phyloP scores from a whole-genome alignment of 2,329 filamentous ascomycete species.

The Exophiala viscosa region DNA sequence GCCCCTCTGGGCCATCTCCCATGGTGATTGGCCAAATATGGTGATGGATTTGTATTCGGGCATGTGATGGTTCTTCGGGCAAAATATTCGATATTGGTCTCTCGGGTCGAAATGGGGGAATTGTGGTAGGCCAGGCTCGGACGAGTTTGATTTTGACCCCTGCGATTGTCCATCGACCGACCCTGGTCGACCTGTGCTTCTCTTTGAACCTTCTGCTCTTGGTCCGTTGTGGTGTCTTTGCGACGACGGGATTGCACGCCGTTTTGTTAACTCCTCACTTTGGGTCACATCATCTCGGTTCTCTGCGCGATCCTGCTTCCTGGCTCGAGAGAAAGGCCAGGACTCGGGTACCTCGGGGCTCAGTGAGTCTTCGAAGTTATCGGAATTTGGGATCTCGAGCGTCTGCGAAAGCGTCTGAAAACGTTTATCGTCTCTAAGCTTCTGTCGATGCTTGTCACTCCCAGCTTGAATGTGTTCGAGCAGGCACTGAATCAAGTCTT shows the following conservation, averaged over 20 bases:
- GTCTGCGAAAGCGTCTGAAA: slow-evolving; percentile 1
- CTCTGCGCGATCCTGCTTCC: neutral
- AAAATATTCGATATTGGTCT: slow-evolving; percentile 9
- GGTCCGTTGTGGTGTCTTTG: neutral
- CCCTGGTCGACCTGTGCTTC: neutral
- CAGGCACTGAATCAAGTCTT: slow-evolving; percentile 5
- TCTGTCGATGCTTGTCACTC: neutral
- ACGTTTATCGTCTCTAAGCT: neutral
- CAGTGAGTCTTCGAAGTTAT: neutral
- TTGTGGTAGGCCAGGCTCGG: neutral
- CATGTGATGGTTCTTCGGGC: neutral
- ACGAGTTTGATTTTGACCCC: neutral
- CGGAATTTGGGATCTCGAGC: neutral
- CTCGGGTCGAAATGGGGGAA: neutral
- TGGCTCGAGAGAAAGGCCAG: neutral
- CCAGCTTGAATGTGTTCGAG: slow-evolving; percentile 4
- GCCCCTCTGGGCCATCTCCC: neutral
- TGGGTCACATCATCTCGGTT: slow-evolving; percentile 4
- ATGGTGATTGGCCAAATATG: slow-evolving; percentile 5
- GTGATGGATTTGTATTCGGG: slow-evolving; percentile 3
- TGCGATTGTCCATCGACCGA: neutral
- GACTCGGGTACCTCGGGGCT: neutral
- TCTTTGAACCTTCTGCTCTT: neutral
- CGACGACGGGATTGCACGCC: neutral
- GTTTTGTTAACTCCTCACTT: slow-evolving; percentile 1